phyloP scores from a whole-genome alignment of 495 filamentous ascomycete genomes.

The Aspergillus bridgeri region DNA sequence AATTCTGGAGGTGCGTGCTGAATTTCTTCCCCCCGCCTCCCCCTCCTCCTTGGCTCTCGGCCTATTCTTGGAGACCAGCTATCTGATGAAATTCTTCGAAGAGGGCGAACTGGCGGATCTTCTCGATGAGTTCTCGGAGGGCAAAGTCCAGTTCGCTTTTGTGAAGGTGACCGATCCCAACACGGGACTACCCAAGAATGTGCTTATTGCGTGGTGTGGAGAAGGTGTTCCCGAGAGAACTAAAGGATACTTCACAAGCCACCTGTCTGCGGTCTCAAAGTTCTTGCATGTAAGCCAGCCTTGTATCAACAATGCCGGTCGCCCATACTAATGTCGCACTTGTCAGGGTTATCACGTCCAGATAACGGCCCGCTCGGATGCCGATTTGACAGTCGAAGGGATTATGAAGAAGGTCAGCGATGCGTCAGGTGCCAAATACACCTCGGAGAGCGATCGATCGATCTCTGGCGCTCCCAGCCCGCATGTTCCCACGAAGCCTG shows the following conservation, averaged over 20 bases:
- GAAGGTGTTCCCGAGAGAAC: conserved; percentile 97
- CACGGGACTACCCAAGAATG: conserved; percentile 83
- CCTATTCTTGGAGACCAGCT: no score
- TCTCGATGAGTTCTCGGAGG: conserved; percentile 97
- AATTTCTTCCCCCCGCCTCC: no score
- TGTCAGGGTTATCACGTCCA: conserved; percentile 90
- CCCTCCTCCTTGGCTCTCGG: not conserved
- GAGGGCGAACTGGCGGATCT: conserved; percentile 93
- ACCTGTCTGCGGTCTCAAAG: conserved; percentile 82
- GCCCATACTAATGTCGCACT: conserved; percentile 14
- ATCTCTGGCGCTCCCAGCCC: conserved; percentile 55
- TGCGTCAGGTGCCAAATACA: conserved; percentile 93
- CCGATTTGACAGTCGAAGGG: conserved; percentile 77
- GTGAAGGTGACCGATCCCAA: conserved; percentile 96
- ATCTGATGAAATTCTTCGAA: conserved; percentile 27
- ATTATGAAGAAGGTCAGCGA: conserved; percentile 95
- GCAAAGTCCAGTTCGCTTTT: conserved; percentile 93
- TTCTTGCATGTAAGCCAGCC: conserved; percentile 66
- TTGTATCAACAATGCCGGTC: conserved; percentile 2
- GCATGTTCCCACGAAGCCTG: conserved; percentile 78
- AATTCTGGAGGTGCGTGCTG: conserved; percentile 70
- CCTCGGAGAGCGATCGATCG: conserved; percentile 54
- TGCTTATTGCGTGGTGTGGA: conserved; percentile 95
- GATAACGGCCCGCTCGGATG: conserved; percentile 87
- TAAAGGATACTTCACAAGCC: conserved; percentile 96